Conservation (phyloP, 371 early-diverging fungal species). For the Blyttiomyces sp. region DNA sequence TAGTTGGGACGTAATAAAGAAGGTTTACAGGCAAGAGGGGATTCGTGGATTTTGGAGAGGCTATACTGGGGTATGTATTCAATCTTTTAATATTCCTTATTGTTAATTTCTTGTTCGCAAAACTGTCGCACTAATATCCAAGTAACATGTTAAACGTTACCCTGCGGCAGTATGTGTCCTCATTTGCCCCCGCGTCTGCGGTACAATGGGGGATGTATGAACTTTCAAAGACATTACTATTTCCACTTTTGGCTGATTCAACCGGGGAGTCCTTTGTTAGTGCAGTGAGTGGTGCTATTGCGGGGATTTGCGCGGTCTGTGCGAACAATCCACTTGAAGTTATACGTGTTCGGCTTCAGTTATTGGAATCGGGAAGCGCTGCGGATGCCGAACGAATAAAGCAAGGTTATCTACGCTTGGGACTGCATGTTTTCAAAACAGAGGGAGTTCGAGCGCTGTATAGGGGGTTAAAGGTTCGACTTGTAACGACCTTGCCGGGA, state of each 20-base stretch:
- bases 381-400: conserved; percentile 31
- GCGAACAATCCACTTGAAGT: conserved; percentile 48
- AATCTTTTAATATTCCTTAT: no score
- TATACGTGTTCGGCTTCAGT: conserved; percentile 37
- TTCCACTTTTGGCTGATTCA: conserved; percentile 1
- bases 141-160: no score
- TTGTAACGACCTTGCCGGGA: conserved; percentile 27
- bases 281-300: conserved; percentile 32
- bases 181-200: conserved; percentile 44
- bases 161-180: conserved; percentile 37
- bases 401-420: conserved; percentile 30
- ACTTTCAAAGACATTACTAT: conserved; percentile 27
- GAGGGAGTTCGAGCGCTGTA: conserved; percentile 35
- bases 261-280: not conserved
- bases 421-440: conserved; percentile 12
- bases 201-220: conserved; percentile 50
- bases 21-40: conserved; percentile 29
- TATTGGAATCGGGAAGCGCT: conserved; percentile 28
- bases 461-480: conserved; percentile 24
- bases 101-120: no score
- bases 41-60: conserved; percentile 38
- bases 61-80: no score
- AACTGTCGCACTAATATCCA: no score
- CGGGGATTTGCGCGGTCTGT: conserved; percentile 33
- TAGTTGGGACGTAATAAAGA: conserved; percentile 24